Evolutionary conservation across 208 protist genomes (phyloP).

Genomic region (Trypanosoma conorhini): DNA sequence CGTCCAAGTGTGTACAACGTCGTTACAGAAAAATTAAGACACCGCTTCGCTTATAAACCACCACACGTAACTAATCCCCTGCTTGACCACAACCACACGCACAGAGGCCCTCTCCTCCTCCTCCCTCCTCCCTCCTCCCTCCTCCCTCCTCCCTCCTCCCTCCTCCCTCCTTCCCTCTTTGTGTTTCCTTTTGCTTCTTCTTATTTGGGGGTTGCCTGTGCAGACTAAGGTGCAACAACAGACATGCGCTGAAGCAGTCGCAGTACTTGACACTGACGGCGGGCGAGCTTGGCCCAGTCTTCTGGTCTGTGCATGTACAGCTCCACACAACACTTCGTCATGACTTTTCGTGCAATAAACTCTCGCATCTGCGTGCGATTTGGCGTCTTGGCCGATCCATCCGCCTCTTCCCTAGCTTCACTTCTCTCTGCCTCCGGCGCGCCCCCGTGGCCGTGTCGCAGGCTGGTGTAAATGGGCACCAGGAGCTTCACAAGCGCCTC

Average conservation of each 20-base stretch:
- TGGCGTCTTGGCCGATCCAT: slow-evolving; percentile 1
- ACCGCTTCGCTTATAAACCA: slow-evolving; percentile 3
- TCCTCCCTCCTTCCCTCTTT: background rate
- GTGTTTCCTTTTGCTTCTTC: background rate
- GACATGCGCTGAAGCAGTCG: slow-evolving; percentile 58
- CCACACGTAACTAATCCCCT: background rate
- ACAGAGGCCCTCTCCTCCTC: background rate
- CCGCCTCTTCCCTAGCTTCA: slow-evolving; percentile 7
- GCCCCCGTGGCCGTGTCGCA: slow-evolving; percentile 16
- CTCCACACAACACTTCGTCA: slow-evolving; percentile 87
- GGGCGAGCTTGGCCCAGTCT: slow-evolving; percentile 79
- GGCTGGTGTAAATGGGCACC: slow-evolving; percentile 54
- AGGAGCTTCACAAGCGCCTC: slow-evolving; percentile 74
- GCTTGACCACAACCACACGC: background rate
- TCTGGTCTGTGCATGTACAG: slow-evolving; percentile 84
- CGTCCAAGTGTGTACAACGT: background rate
- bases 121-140: background rate
- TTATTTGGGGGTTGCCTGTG: background rate
- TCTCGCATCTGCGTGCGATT: slow-evolving; percentile 33
- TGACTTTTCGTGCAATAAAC: slow-evolving; percentile 79
- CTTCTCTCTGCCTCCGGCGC: slow-evolving; percentile 8
- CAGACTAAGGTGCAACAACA: slow-evolving; percentile 5
- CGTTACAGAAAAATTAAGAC: background rate
- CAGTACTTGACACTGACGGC: slow-evolving; percentile 80
- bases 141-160: background rate